Evolutionary conservation across 2,329 filamentous ascomycete species (phyloP).

Genomic region (Fusarium buharicum): DNA sequence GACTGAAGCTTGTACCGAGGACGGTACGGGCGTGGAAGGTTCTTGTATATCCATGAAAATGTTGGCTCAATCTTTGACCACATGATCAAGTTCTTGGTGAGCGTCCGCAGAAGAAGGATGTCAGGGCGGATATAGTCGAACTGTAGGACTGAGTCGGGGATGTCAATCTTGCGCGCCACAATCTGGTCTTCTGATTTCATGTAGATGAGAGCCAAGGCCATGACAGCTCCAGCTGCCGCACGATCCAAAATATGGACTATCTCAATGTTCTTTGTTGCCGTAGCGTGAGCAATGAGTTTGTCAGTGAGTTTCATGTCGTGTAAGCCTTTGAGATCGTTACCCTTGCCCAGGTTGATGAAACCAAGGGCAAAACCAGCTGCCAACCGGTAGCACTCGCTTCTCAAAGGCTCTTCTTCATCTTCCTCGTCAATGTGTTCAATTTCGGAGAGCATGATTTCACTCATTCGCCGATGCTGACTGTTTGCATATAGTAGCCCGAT

Average conservation of each 20-base stretch:
- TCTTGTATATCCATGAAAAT: conserved; percentile 78
- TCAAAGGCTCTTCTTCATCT: conserved; percentile 84
- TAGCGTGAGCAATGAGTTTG: conserved; percentile 84
- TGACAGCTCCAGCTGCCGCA: conserved; percentile 90
- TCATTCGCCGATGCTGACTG: conserved; percentile 97
- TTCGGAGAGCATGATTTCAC: conserved; percentile 97
- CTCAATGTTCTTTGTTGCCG: conserved; percentile 89
- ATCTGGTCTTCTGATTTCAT: conserved; percentile 95
- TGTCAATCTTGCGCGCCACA: conserved; percentile 89
- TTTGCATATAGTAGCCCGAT: conserved; percentile 94
- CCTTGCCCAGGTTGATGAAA: conserved; percentile 93
- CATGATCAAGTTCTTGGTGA: conserved; percentile 90
- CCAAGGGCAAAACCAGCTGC: conserved; percentile 94
- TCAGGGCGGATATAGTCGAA: conserved; percentile 97
- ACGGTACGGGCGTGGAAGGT: conserved; percentile 77
- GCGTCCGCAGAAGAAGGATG: conserved; percentile 86
- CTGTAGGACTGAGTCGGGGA: conserved; percentile 88
- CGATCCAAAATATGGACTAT: conserved; percentile 93
- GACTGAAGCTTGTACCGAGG: conserved; percentile 67
- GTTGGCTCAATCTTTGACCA: conserved; percentile 85
- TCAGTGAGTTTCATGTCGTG: conserved; percentile 95
- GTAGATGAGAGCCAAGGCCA: conserved; percentile 90
- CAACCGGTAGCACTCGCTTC: conserved; percentile 95
- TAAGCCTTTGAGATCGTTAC: conserved; percentile 85
- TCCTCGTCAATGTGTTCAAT: conserved; percentile 85